Conservation (phyloP, 768 basidiomycete genomes). For the Daedaleopsis nitida region DNA sequence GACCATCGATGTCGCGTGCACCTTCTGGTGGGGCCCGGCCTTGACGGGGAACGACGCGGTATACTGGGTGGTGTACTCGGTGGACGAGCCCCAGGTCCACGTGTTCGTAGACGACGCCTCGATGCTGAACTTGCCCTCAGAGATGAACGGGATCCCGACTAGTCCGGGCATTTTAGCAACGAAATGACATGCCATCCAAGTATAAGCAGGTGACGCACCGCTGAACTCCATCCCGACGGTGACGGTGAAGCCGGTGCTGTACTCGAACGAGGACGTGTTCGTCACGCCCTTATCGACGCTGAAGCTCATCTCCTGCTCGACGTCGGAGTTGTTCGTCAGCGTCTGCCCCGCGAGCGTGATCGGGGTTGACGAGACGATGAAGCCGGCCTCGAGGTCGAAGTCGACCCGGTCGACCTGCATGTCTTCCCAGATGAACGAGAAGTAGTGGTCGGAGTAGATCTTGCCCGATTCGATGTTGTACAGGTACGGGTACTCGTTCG, state of each 20-base stretch:
- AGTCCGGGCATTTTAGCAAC: no score
- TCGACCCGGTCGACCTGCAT: conserved; percentile 6
- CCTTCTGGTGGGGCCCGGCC: conserved; percentile 1
- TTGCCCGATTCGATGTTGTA: not conserved
- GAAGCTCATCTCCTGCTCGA: conserved; percentile 6
- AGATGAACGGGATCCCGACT: not conserved
- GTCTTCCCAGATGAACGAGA: conserved; percentile 3
- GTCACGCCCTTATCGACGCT: not conserved
- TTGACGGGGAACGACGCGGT: not conserved
- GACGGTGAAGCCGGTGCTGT: not conserved
- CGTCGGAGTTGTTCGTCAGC: conserved; percentile 3
- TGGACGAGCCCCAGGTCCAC: not conserved
- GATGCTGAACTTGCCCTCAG: conserved; percentile 1
- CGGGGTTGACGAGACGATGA: conserved; percentile 2
- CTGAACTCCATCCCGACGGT: conserved; percentile 3
- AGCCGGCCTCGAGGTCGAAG: not conserved
- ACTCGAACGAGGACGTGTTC: not conserved
- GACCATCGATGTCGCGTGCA: not conserved
- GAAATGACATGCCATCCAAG: no score
- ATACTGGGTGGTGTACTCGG: not conserved
- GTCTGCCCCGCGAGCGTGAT: not conserved
- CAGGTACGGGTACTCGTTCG: not conserved
- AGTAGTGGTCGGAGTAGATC: conserved; percentile 3
- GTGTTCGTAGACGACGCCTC: not conserved
- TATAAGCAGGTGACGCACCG: no score